Base-by-base conservation (phyloP, 176 grass and related monocot genomes). In the Avena insularis region DNA sequence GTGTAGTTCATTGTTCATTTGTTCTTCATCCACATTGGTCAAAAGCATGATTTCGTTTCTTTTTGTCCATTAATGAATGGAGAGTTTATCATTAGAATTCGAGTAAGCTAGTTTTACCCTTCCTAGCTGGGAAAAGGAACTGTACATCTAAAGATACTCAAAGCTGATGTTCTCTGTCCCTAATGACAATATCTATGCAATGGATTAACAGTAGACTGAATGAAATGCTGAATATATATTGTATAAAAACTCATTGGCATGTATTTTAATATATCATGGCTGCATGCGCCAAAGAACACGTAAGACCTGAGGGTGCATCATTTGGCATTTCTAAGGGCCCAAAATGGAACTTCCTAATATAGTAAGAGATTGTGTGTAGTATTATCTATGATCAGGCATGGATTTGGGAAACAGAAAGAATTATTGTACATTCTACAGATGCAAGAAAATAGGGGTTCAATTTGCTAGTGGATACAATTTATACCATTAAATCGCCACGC, bases 11-110 rank as follows among this genome's bases (percentile, higher is more conserved):
- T 16, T 67, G 29, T 65, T 65, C 63, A 66, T 66, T 35, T 66
- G 27, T 73, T 73, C 45, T 23, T 25, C 45, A 73, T 73, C 45
- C 45, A 8, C 45, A 73, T 21, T 23, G 69, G 40, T 47, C 69
- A 46, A 47, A 45, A 72, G 38, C 68, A 23, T 12, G 40, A 23
- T 21, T 35, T 68, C 14, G 31, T 3, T 45, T 48, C 71, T 73
- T 47, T 72, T 48, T 49, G 45, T 72, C 69, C 38, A 72, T 72
- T 47, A 20, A 20, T 72, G 40, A 72, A 21, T 72, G 68, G 38
- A 21, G 40, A 45, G 38, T 45, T 71, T 36, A 69, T 71, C 2
- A 45, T n/a, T 45, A 71, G 17, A 40, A 71, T 71, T 38, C n/a
- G 1, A 45, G 17, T 67, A 67, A 29, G 64, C 27, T 67, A 67